These are phyloP conservation scores for Cephalotrichum gorgonifer DNA, from an alignment of 2,329 filamentous ascomycete genomes.

Conservation along the genomic window DNA sequence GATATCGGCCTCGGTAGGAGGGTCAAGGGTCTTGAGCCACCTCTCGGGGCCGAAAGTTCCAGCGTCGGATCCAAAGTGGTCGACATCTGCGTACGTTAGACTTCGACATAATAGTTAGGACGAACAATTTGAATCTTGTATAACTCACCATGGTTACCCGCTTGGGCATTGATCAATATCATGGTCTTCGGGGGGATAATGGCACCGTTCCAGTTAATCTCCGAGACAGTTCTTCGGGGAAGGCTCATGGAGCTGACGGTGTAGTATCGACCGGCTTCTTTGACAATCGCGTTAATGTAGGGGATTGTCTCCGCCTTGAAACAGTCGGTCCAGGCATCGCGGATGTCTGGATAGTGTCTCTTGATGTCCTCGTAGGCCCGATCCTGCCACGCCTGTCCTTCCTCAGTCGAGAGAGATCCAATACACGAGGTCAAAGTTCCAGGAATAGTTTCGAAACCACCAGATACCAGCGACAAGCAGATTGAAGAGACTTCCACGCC, in stretches of 20 bases:
- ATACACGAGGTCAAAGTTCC: slow-evolving; percentile 41
- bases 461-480: slow-evolving; percentile 39
- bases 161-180: slow-evolving; percentile 44
- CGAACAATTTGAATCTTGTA: neutral
- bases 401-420: slow-evolving; percentile 34
- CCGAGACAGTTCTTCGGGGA: slow-evolving; percentile 36
- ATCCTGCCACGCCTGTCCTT: slow-evolving; percentile 40
- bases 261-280: slow-evolving; percentile 41
- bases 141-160: slow-evolving; percentile 37
- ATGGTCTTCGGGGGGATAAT: slow-evolving; percentile 41
- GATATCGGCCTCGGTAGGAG: slow-evolving; percentile 18
- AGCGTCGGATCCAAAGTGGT: slow-evolving; percentile 36
- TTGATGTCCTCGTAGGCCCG: slow-evolving; percentile 40
- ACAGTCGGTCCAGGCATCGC: slow-evolving; percentile 33
- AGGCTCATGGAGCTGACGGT: slow-evolving; percentile 42
- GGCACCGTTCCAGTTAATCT: slow-evolving; percentile 39
- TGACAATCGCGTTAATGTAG: slow-evolving; percentile 36
- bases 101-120: neutral
- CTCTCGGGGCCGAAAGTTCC: slow-evolving; percentile 36
- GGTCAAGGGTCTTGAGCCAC: slow-evolving; percentile 28
- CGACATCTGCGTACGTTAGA: slow-evolving; percentile 24
- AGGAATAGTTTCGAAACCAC: slow-evolving; percentile 44
- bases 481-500: slow-evolving; percentile 43
- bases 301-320: slow-evolving; percentile 36
- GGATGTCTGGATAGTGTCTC: slow-evolving; percentile 30